Conservation (phyloP, 2,329 filamentous ascomycete species). For the Gnomoniopsis smithogilvyi region DNA sequence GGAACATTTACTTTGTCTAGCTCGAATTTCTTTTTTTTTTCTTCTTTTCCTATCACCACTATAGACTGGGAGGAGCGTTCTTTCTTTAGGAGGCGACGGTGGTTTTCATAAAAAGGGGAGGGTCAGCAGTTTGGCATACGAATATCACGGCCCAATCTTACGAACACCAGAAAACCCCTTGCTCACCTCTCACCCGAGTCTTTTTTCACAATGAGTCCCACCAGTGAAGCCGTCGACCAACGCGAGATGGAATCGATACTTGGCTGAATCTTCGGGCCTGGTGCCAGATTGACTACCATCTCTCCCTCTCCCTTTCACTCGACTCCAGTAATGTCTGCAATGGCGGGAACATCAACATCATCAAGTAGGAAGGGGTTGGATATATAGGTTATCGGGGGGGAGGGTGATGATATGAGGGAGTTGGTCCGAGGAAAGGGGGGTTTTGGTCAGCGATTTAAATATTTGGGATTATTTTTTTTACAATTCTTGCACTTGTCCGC, state of each 20-base stretch:
- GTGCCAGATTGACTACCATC: conserved; percentile 2
- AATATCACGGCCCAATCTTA: conserved; percentile 11
- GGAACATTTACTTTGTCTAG: not conserved
- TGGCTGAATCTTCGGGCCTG: conserved; percentile 4
- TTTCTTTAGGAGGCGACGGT: not conserved
- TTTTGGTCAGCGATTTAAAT: not conserved
- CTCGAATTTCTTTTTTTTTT: not conserved
- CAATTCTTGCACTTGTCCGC: not conserved
- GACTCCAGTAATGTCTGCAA: conserved; percentile 13
- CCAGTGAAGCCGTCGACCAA: not conserved
- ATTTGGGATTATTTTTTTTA: not conserved
- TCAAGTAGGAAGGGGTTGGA: not conserved
- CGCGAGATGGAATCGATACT: not conserved
- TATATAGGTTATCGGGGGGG: no score
- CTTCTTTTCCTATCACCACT: conserved; percentile 2
- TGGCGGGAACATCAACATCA: not conserved
- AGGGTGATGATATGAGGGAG: not conserved
- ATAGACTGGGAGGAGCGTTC: conserved; percentile 12
- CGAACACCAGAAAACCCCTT: conserved; percentile 9
- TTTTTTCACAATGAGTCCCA: not conserved
- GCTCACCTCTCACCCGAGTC: conserved; percentile 1
- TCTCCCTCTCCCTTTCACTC: not conserved
- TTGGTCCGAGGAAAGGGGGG: not conserved
- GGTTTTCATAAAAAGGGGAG: not conserved
- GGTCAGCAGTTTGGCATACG: conserved; percentile 7